Evolutionary conservation across 2,329 filamentous ascomycete species (phyloP).

Genomic region (Thelonectria discophora): DNA sequence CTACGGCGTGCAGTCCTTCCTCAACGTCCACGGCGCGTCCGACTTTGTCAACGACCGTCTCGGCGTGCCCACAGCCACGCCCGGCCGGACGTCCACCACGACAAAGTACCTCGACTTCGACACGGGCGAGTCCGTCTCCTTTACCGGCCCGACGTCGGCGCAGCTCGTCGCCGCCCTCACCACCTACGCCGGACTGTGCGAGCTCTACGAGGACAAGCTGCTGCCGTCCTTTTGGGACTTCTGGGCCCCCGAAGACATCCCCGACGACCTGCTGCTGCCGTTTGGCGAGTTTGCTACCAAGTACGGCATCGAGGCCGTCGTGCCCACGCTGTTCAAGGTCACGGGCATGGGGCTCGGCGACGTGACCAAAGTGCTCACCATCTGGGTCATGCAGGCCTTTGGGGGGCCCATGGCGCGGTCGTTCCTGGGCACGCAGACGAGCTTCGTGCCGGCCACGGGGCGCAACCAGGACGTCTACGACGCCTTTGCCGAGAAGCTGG

Average conservation of each 20-base stretch:
- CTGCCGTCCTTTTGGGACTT: constrained; percentile 51
- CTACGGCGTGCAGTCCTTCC: constrained; percentile 50
- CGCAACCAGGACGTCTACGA: constrained; percentile 54
- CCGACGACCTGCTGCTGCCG: constrained; percentile 51
- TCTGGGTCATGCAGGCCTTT: constrained; percentile 57
- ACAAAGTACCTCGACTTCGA: constrained; percentile 49
- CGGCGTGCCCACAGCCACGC: constrained; percentile 45
- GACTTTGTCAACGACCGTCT: constrained; percentile 56
- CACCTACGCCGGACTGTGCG: constrained; percentile 42
- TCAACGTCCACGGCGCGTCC: constrained; percentile 49
- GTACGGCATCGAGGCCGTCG: constrained; percentile 53
- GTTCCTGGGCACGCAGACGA: constrained; percentile 42
- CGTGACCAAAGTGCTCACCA: constrained; percentile 51
- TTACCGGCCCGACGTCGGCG: constrained; percentile 31
- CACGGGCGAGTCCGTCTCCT: constrained; percentile 46
- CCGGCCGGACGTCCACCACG: constrained; percentile 40
- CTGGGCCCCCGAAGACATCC: constrained; percentile 49
- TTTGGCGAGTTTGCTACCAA: constrained; percentile 59
- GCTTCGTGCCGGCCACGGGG: constrained; percentile 46
- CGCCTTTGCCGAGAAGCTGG: constrained; percentile 46
- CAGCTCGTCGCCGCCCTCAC: constrained; percentile 39
- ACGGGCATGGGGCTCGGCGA: constrained; percentile 56
- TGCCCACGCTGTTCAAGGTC: constrained; percentile 52
- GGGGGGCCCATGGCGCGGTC: constrained; percentile 47
- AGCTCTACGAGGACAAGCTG: constrained; percentile 45